Evolutionary conservation across 192 early-diverging fungal genomes (phyloP).

Genomic region (Glomus cerebriforme): DNA sequence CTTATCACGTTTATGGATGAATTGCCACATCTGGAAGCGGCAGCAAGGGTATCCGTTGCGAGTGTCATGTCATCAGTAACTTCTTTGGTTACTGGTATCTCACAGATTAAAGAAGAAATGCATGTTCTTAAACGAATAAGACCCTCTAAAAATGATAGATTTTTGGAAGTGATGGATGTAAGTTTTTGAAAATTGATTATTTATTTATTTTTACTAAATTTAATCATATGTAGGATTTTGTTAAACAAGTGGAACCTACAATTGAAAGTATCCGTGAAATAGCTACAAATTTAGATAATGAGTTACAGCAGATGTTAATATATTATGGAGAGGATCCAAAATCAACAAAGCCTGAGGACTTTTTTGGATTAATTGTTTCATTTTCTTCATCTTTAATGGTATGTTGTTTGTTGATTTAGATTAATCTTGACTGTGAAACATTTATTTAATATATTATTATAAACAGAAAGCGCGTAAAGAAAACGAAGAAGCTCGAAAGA

Average conservation of each 20-base stretch:
- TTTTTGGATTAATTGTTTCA: slow-evolving; percentile 53
- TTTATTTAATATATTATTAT: neutral
- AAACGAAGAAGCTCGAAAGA: slow-evolving; percentile 39
- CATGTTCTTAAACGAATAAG: slow-evolving; percentile 34
- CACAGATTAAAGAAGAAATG: slow-evolving; percentile 54
- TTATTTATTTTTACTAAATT: neutral
- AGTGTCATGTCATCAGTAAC: slow-evolving; percentile 53
- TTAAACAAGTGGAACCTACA: slow-evolving; percentile 48
- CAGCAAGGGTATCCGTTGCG: slow-evolving; percentile 51
- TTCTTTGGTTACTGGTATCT: slow-evolving; percentile 45
- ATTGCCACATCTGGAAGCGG: slow-evolving; percentile 54
- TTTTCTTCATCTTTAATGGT: slow-evolving; percentile 52
- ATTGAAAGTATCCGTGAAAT: slow-evolving; percentile 43
- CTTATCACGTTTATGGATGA: slow-evolving; percentile 54
- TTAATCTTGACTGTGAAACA: neutral
- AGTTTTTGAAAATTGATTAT: neutral
- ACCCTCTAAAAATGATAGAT: slow-evolving; percentile 47
- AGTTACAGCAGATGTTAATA: slow-evolving; percentile 44
- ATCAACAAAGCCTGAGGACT: slow-evolving; percentile 55
- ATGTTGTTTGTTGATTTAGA: slow-evolving; percentile 13
- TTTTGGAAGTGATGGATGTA: slow-evolving; percentile 59
- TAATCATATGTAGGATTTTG: slow-evolving; percentile 44
- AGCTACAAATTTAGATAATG: slow-evolving; percentile 48
- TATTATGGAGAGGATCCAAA: slow-evolving; percentile 60
- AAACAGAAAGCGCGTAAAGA: slow-evolving; percentile 39